A percentile compares a stretch with the other conserved stretches of the same genome.
These are phyloP conservation scores for Boeremia lycopersici DNA, from an alignment of 2,329 filamentous ascomycete genomes.

Conservation along the genomic window DNA sequence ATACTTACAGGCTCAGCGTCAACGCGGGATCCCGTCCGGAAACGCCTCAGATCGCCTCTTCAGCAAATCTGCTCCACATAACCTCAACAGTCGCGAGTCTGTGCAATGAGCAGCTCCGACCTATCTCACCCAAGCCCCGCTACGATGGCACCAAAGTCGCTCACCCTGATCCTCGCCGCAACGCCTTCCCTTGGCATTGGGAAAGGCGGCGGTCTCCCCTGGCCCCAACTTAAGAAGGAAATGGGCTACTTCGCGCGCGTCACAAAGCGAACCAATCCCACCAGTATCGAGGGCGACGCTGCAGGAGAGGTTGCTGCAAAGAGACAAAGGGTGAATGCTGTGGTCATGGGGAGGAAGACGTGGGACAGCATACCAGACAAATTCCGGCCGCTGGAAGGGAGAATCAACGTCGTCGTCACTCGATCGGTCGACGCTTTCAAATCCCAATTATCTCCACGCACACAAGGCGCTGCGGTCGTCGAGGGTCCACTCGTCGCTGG, in stretches of 20 bases:
- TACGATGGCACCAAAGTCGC: conserved; percentile 50
- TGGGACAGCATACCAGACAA: conserved; percentile 85
- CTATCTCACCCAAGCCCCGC: background rate
- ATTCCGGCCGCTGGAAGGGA: conserved; percentile 78
- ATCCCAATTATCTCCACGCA: conserved; percentile 7
- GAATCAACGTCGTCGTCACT: conserved; percentile 83
- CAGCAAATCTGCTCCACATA: background rate
- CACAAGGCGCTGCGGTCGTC: background rate
- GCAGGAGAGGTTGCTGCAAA: background rate
- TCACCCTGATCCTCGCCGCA: conserved; percentile 93
- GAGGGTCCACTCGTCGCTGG: conserved; percentile 61
- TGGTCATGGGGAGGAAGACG: conserved; percentile 97
- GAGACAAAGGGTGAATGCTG: conserved; percentile 58
- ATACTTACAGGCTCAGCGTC: background rate
- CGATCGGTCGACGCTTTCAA: conserved; percentile 45
- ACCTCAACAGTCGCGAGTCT: background rate
- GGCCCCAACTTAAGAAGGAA: conserved; percentile 86
- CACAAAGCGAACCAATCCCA: conserved; percentile 68
- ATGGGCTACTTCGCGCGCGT: conserved; percentile 95
- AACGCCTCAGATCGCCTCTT: background rate
- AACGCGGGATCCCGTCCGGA: background rate
- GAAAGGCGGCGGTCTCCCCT: conserved; percentile 76
- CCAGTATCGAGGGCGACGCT: conserved; percentile 8
- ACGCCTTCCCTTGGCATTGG: conserved; percentile 93
- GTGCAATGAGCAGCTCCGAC: conserved; percentile 6